Evolutionary conservation across 2,329 filamentous ascomycete species (phyloP).

Genomic region (Gaeumannomyces sp.): DNA sequence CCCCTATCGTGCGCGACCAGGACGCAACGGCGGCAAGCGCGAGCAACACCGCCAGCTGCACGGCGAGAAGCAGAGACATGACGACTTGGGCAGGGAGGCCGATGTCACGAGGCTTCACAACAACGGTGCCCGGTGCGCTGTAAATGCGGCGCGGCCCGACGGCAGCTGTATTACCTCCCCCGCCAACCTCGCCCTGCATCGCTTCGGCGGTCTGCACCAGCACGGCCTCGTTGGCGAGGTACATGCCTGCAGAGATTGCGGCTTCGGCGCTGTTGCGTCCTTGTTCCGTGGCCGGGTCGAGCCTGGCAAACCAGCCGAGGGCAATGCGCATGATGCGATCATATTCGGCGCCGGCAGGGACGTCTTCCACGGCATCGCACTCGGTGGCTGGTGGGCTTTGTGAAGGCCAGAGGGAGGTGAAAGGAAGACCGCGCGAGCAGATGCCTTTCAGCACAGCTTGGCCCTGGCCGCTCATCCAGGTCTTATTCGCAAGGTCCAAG

Average conservation of each 20-base stretch:
- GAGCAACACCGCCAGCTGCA: conserved; percentile 1
- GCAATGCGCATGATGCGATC: background rate
- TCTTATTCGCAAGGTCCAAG: background rate
- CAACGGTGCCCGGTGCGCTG: background rate
- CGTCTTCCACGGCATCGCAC: background rate
- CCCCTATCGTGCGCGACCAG: background rate
- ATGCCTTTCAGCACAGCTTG: background rate
- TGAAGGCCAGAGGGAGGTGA: background rate
- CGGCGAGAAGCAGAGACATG: background rate
- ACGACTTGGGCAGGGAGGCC: background rate
- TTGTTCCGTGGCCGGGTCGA: background rate
- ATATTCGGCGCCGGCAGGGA: background rate
- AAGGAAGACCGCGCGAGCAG: conserved; percentile 10
- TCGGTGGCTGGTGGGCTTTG: background rate
- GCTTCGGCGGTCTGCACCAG: conserved; percentile 4
- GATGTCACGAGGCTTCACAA: conserved; percentile 1
- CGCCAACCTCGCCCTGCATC: background rate
- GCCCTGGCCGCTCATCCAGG: background rate
- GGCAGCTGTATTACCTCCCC: too few species aligned
- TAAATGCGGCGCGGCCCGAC: background rate
- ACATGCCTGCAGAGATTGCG: conserved; percentile 6
- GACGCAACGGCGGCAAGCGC: background rate
- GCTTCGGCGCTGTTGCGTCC: background rate
- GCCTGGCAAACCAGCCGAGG: background rate
- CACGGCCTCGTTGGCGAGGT: conserved; percentile 12